These are phyloP conservation scores for Fusarium brachygibbosum DNA, from an alignment of 2,329 filamentous ascomycete genomes.

Conservation along the genomic window DNA sequence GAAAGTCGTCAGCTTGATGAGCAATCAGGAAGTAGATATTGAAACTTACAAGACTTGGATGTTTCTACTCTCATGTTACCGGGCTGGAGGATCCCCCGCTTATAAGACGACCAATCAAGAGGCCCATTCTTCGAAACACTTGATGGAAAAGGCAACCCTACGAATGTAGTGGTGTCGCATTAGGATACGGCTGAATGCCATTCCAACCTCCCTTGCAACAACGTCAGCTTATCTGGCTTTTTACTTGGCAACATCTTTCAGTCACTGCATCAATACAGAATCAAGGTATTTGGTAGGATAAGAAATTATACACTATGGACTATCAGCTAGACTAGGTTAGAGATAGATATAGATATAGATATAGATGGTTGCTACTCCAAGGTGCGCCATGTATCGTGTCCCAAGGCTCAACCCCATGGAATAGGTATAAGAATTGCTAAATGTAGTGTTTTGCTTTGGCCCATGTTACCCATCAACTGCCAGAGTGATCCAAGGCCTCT, in stretches of 20 bases:
- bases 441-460: conserved; percentile 46
- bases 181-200: conserved; percentile 9
- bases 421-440: conserved; percentile 39
- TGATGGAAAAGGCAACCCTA: conserved; percentile 33
- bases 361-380: conserved; percentile 49
- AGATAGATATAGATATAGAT: conserved; percentile 49
- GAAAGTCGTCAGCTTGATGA: neutral
- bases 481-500: conserved; percentile 47
- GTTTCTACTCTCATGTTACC: neutral
- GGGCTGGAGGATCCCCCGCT: neutral
- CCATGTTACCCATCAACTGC: conserved; percentile 43
- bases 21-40: neutral
- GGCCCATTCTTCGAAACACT: neutral
- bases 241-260: neutral
- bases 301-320: conserved; percentile 57
- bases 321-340: conserved; percentile 36
- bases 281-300: conserved; percentile 33
- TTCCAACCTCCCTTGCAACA: conserved; percentile 11
- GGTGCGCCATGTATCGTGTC: conserved; percentile 43
- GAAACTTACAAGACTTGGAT: neutral
- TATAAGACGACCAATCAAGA: conserved; percentile 25
- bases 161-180: conserved; percentile 15
- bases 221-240: neutral
- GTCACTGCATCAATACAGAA: conserved; percentile 14
- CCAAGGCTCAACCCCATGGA: conserved; percentile 43